Conservation (phyloP, 352 stramenopile species). For the Globisporangium acanthophoron region DNA sequence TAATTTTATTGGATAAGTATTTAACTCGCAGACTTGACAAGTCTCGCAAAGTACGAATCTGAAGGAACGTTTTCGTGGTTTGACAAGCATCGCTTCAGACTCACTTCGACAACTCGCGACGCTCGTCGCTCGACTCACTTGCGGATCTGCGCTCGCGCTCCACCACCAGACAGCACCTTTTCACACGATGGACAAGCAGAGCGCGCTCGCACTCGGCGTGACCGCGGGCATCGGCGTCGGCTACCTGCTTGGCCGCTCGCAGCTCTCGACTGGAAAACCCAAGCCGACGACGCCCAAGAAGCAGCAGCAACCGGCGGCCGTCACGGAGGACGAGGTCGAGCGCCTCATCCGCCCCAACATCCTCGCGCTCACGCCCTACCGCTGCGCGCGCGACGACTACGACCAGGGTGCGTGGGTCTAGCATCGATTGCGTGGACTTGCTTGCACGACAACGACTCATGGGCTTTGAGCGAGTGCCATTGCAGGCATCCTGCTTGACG, state of each 20-base stretch:
- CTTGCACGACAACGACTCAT: background rate
- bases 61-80: background rate
- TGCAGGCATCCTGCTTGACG: conserved; percentile 93
- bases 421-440: background rate
- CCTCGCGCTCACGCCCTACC: conserved; percentile 93
- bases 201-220: conserved; percentile 49
- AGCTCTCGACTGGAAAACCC: conserved; percentile 6
- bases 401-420: conserved; percentile 42
- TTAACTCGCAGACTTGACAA: no score
- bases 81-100: no score
- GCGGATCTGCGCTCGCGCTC: background rate
- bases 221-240: conserved; percentile 61
- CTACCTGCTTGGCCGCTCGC: conserved; percentile 55
- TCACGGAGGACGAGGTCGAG: conserved; percentile 58
- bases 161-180: background rate
- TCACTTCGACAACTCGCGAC: no score
- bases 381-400: conserved; percentile 97
- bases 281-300: conserved; percentile 3
- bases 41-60: background rate
- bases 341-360: conserved; percentile 96
- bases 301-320: background rate
- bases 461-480: background rate
- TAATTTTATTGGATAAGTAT: no score
- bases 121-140: conserved; percentile 4
- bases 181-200: conserved; percentile 55